Conservation (phyloP, 2,329 filamentous ascomycete genomes). For the Metarhizium guizhouense region DNA sequence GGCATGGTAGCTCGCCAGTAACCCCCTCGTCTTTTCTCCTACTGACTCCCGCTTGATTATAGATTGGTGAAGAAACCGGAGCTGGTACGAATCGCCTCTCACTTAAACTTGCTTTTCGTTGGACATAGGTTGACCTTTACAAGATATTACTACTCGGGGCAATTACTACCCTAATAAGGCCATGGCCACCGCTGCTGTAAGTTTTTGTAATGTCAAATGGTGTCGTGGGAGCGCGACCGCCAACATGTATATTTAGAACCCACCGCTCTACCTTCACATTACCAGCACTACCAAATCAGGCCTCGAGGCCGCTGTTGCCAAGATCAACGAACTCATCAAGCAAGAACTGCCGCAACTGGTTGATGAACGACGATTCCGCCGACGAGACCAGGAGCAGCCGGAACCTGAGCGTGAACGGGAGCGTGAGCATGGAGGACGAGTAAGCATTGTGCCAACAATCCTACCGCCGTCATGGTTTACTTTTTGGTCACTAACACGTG, state of each 20-base stretch:
- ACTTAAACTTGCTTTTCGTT: conserved; percentile 23
- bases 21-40: conserved; percentile 69
- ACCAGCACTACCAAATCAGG: conserved; percentile 88
- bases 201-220: conserved; percentile 23
- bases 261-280: conserved; percentile 88
- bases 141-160: conserved; percentile 97
- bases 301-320: conserved; percentile 77
- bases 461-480: background rate
- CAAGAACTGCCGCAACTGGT: conserved; percentile 93
- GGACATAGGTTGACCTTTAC: conserved; percentile 43
- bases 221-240: conserved; percentile 4
- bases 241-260: conserved; percentile 50
- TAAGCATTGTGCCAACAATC: conserved; percentile 32
- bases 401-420: conserved; percentile 62
- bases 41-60: conserved; percentile 86
- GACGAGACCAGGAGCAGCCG: conserved; percentile 66
- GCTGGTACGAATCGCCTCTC: conserved; percentile 71
- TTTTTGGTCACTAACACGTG: background rate
- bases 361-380: conserved; percentile 85
- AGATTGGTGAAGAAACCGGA: conserved; percentile 99
- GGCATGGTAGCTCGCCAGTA: conserved; percentile 54
- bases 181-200: conserved; percentile 88
- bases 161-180: conserved; percentile 96
- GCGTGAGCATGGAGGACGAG: conserved; percentile 64
- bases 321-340: conserved; percentile 92